Evolutionary conservation across 2,329 filamentous ascomycete genomes (phyloP), one percentile per base, ranked within the genome.

Genomic region (Pseudocercospora vitis): DNA sequence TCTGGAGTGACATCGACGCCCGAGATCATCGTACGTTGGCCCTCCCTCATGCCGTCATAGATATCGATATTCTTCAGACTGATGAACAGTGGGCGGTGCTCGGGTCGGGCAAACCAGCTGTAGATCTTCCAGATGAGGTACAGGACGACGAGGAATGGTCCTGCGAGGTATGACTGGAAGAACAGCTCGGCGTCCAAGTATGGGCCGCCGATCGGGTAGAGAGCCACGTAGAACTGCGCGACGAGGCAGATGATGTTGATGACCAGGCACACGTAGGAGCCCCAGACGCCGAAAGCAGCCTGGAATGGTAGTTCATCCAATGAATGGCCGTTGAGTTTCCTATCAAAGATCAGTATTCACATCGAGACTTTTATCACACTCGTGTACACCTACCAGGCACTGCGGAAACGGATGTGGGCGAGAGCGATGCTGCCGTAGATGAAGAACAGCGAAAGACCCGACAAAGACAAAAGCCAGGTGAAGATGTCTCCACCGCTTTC

Each of bases 361-460:
- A n/a, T 14, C 11, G 44, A 45, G 45, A 21, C 16, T 32, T 23
- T 32, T 21, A n/a, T n/a, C n/a, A 18, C n/a, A 18, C 4, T 8
- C 18, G 9, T 29, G 26, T 7, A 29, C 6, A 11, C 61, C 50
- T 53, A 62, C 63, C 63, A 95, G 14, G 86, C 89, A 21, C 23
- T 46, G 26, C 91, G 89, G 81, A 96, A 96, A 53, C 91, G 89
- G 67, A 96, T 95, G 72, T 96, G 91, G 21, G 87, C 83, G 9
- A 95, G 74, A 69, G 89, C 94, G 69, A 96, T 91, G 60, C 88
- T 88, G 50, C 80, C 83, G 86, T 87, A 91, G 12, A 87, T 90
- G 75, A 91, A 89, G 66, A 89, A 80, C 45, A 81, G 84, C 7
- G 85, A 86, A 21, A 90, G 78, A 48, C 84, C 87, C 0, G 85